Conservation (phyloP, 306 rosid genomes). For the Delonix regia region DNA sequence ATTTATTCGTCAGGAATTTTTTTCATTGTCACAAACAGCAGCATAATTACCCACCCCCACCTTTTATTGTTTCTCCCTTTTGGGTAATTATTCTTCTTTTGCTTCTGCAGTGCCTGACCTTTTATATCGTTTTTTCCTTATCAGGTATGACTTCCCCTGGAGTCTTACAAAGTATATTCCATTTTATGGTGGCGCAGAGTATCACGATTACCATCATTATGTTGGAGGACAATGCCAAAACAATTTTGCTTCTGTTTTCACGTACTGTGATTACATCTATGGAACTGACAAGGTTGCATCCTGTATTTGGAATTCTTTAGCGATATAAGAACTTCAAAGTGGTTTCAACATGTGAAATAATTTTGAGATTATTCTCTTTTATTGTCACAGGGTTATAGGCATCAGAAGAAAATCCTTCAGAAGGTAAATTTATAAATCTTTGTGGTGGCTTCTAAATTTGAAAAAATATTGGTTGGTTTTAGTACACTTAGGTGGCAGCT, state of each 20-base stretch:
- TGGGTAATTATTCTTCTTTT: not conserved
- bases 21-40: not conserved
- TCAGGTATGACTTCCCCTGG: slow-evolving; percentile 95
- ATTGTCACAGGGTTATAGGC: slow-evolving; percentile 76
- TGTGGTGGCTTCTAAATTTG: slow-evolving; percentile 21
- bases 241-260: slow-evolving; percentile 95
- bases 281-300: slow-evolving; percentile 93
- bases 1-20: not conserved
- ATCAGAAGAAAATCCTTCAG: slow-evolving; percentile 75
- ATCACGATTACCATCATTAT: slow-evolving; percentile 96
- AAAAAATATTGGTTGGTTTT: too few relatives aligned
- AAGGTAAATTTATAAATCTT: slow-evolving; percentile 58
- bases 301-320: slow-evolving; percentile 29
- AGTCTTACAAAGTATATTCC: slow-evolving; percentile 78
- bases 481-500: too few relatives aligned
- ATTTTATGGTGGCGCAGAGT: slow-evolving; percentile 92
- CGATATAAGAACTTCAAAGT: slow-evolving; percentile 21
- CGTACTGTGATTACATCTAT: slow-evolving; percentile 94
- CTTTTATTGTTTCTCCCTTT: not conserved
- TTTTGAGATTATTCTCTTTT: slow-evolving; percentile 40
- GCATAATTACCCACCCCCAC: not conserved
- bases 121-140: not conserved
- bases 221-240: slow-evolving; percentile 97
- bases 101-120: slow-evolving; percentile 10
- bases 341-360: slow-evolving; percentile 34